Conservation (phyloP, 139 green algal genomes). For the Zygnema cylindricum region DNA sequence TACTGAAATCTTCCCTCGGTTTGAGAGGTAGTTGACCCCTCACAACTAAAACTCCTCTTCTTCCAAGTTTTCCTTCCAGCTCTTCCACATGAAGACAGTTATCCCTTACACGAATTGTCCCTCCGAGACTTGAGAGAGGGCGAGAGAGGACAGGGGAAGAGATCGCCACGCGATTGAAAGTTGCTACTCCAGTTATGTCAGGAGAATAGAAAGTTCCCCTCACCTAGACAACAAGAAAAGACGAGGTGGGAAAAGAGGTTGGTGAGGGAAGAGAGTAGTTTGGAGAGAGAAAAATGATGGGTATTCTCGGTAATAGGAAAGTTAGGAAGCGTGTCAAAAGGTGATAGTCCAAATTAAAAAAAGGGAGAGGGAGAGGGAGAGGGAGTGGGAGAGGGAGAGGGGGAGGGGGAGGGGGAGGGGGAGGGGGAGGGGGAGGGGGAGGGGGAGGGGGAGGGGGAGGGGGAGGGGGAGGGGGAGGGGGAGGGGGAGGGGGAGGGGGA, state of each 20-base stretch:
- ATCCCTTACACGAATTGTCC: constrained; percentile 45
- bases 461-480: no score
- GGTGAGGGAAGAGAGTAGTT: neutral
- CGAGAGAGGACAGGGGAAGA: constrained; percentile 55
- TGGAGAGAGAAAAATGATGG: neutral
- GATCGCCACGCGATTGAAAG: constrained; percentile 54
- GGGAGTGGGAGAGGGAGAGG: no score
- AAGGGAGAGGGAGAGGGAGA: no score
- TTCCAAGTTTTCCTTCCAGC: constrained; percentile 59
- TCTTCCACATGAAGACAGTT: constrained; percentile 61
- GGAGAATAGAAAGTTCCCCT: constrained; percentile 56
- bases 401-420: no score
- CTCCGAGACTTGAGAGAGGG: constrained; percentile 55
- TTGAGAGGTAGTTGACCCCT: constrained; percentile 34
- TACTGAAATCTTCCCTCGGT: constrained; percentile 25
- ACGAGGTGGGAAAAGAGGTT: neutral
- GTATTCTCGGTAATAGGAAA: neutral
- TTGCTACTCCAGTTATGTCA: constrained; percentile 46
- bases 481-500: no score
- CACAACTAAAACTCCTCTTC: constrained; percentile 41
- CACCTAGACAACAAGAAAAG: constrained; percentile 41
- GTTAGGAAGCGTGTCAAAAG: neutral
- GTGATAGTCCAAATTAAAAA: no score
- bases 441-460: no score
- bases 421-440: no score